Percentiles rank a stretch among this genome's conserved stretches.
These are phyloP conservation scores for Uromyces viciae-fabae DNA, from an alignment of 1,284 basidiomycete species.

Conservation along the genomic window DNA sequence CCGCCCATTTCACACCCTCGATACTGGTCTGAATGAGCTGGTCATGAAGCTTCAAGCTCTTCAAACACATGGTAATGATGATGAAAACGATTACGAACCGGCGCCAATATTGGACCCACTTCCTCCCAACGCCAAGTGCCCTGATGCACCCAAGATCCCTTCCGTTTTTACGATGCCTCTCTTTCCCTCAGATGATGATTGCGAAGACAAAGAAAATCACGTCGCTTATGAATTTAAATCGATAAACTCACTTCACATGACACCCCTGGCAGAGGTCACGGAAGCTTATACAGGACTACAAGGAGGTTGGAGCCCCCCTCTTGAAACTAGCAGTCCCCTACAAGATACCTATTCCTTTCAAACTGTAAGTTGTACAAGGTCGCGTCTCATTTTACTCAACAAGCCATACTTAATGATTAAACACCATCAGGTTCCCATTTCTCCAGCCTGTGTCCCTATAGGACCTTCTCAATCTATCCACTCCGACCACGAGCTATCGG, in stretches of 20 bases:
- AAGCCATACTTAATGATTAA: too few relatives aligned
- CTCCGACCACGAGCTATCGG: too few relatives aligned
- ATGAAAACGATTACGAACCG: neutral
- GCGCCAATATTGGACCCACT: constrained; percentile 17
- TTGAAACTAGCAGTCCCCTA: constrained; percentile 19
- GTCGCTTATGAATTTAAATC: neutral
- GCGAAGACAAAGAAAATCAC: neutral
- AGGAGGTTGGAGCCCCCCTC: constrained; percentile 38
- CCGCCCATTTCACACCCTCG: too few relatives aligned
- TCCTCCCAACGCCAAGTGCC: constrained; percentile 17
- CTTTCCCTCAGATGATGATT: constrained; percentile 18
- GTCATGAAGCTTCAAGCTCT: constrained; percentile 14
- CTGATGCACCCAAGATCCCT: constrained; percentile 26
- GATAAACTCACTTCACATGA: neutral
- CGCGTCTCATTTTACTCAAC: too few relatives aligned
- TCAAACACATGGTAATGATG: neutral
- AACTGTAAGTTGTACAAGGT: neutral
- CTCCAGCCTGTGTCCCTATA: too few relatives aligned
- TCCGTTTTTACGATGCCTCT: constrained; percentile 19
- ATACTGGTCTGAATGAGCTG: constrained; percentile 8
- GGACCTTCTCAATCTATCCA: too few relatives aligned
- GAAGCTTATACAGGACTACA: constrained; percentile 42
- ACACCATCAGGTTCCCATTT: too few relatives aligned
- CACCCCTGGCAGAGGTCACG: constrained; percentile 42
- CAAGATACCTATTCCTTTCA: neutral